These are phyloP conservation scores for Carpinus fangiana DNA, from an alignment of 306 rosid genomes.

Conservation along the genomic window DNA sequence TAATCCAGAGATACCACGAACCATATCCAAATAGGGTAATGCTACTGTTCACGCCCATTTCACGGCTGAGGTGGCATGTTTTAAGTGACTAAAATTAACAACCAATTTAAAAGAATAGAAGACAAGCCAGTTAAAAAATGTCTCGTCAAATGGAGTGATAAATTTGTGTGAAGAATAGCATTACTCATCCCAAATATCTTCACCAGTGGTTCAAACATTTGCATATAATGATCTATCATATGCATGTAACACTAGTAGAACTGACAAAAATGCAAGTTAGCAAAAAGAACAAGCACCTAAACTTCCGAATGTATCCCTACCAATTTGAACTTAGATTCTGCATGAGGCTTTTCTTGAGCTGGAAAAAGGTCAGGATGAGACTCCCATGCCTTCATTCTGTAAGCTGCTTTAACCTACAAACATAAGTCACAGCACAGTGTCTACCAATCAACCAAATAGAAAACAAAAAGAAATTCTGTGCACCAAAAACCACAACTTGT, in stretches of 20 bases:
- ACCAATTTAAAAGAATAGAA: no score
- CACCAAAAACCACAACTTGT: background rate
- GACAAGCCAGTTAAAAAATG: no score
- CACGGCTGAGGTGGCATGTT: no score
- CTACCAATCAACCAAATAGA: background rate
- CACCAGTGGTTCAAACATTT: background rate
- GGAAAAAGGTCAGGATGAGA: conserved; percentile 82
- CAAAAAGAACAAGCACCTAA: background rate
- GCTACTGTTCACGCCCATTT: no score
- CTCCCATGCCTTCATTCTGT: conserved; percentile 76
- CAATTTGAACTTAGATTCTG: conserved; percentile 68
- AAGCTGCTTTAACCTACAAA: conserved; percentile 69
- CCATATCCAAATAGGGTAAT: background rate
- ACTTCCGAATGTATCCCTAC: conserved; percentile 34
- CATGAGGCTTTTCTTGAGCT: conserved; percentile 51
- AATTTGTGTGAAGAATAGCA: no score
- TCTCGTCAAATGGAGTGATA: no score
- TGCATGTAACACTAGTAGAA: background rate
- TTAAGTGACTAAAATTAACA: no score
- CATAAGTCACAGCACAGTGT: background rate
- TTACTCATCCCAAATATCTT: background rate
- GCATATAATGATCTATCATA: background rate
- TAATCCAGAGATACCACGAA: background rate
- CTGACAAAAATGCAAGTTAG: background rate
- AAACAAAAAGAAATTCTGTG: background rate